Conservation (phyloP, 2,329 filamentous ascomycete genomes). For the Hymenoscyphus albidus region DNA sequence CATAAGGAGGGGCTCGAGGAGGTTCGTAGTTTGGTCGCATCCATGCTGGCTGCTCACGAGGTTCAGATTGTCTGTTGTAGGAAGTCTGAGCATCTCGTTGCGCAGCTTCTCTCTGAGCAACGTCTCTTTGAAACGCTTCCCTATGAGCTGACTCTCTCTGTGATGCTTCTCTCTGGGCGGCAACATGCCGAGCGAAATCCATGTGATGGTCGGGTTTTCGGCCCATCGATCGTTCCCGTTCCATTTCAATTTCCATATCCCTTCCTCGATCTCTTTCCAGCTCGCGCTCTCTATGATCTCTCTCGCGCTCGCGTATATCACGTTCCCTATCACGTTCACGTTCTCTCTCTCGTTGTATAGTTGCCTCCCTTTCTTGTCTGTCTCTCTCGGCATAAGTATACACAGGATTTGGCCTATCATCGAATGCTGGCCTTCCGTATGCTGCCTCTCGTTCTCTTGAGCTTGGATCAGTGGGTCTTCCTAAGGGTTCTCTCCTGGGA, state of each 20-base stretch:
- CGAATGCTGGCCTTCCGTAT: slow-evolving; percentile 28
- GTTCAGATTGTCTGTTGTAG: slow-evolving; percentile 29
- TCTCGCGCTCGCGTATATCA: slow-evolving; percentile 19
- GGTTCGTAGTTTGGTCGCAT: slow-evolving; percentile 29
- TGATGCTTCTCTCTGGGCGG: slow-evolving; percentile 23
- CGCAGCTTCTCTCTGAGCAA: background rate
- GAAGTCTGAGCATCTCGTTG: slow-evolving; percentile 24
- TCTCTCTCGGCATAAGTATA: slow-evolving; percentile 54
- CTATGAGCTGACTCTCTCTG: background rate
- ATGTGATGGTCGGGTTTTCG: slow-evolving; percentile 27
- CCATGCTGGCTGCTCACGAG: slow-evolving; percentile 29
- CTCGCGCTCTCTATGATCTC: slow-evolving; percentile 29
- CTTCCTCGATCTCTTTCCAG: slow-evolving; percentile 17
- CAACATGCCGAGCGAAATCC: slow-evolving; percentile 29
- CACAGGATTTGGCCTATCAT: slow-evolving; percentile 35
- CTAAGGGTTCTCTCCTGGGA: slow-evolving; percentile 20
- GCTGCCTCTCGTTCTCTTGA: slow-evolving; percentile 18
- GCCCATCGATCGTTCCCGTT: slow-evolving; percentile 17
- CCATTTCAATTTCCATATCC: slow-evolving; percentile 27
- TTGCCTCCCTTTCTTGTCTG: slow-evolving; percentile 23
- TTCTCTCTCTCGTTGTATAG: slow-evolving; percentile 13
- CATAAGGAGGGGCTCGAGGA: slow-evolving; percentile 19
- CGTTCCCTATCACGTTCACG: slow-evolving; percentile 24
- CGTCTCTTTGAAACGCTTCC: background rate
- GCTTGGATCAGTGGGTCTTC: slow-evolving; percentile 15